Conservation (phyloP, 371 early-diverging fungal species). For the Dinochytrium kinnereticum region DNA sequence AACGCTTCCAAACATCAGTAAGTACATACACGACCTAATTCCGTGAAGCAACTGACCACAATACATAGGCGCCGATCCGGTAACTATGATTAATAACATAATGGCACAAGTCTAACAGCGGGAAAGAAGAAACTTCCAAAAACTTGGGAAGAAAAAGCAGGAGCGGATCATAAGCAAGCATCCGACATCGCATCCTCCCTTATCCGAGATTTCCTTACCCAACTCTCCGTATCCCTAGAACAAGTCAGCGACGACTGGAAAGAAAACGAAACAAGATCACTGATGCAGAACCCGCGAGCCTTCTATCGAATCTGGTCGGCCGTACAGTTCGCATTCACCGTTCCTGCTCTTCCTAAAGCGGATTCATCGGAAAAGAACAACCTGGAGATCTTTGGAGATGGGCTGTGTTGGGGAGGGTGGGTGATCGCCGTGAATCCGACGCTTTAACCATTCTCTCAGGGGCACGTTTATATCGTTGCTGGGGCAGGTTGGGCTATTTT, state of each 20-base stretch:
- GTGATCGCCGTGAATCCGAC: not conserved
- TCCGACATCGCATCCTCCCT: not conserved
- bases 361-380: not conserved
- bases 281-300: slow-evolving; percentile 34
- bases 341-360: slow-evolving; percentile 20
- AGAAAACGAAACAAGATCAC: not conserved
- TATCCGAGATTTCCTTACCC: slow-evolving; percentile 29
- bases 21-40: slow-evolving; percentile 13
- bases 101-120: too few species aligned
- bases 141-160: not conserved
- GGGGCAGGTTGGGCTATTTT: slow-evolving; percentile 39
- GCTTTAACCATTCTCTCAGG: slow-evolving; percentile 14
- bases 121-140: not conserved
- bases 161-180: not conserved
- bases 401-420: slow-evolving; percentile 49
- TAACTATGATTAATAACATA: too few species aligned
- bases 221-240: slow-evolving; percentile 14
- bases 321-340: slow-evolving; percentile 50
- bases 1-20: slow-evolving; percentile 18
- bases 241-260: slow-evolving; percentile 37
- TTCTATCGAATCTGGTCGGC: slow-evolving; percentile 47
- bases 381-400: slow-evolving; percentile 56
- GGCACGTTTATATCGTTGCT: slow-evolving; percentile 41
- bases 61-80: too few species aligned
- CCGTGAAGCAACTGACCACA: too few species aligned